Conservation (phyloP, 75 land plant genomes). For the Cryptomeria japonica region DNA sequence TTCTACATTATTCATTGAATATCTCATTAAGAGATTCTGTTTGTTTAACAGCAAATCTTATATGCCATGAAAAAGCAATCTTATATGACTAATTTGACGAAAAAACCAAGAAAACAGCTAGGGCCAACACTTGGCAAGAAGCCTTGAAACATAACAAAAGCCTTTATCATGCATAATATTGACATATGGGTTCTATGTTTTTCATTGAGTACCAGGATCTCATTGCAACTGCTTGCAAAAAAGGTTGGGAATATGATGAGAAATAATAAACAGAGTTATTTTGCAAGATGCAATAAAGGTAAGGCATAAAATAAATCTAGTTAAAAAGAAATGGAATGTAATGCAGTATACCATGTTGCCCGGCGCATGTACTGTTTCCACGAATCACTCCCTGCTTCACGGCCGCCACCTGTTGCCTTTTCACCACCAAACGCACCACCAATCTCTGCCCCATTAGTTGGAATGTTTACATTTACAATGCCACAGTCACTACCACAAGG, state of each 20-base stretch:
- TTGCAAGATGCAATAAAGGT: neutral
- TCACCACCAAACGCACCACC: conserved; percentile 99
- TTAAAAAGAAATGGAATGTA: neutral
- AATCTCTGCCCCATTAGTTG: conserved; percentile 97
- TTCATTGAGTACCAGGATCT: neutral
- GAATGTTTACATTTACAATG: conserved; percentile 94
- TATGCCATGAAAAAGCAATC: neutral
- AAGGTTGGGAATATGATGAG: neutral
- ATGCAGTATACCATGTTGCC: conserved; percentile 71
- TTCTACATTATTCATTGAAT: neutral
- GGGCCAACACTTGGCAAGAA: neutral
- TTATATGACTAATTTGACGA: neutral
- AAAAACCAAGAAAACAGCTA: neutral
- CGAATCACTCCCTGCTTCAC: conserved; percentile 99
- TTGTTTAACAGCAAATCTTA: neutral
- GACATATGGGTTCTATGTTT: neutral
- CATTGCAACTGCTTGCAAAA: neutral
- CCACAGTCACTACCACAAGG: conserved; percentile 97
- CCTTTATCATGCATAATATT: neutral
- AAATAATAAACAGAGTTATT: neutral
- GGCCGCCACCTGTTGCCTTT: conserved; percentile 98
- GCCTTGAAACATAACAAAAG: neutral
- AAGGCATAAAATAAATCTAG: neutral
- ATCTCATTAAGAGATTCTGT: neutral
- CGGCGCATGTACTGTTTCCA: conserved; percentile 99